Conservation (phyloP, 371 early-diverging fungal genomes). For the Syncephalastrum sp. region DNA sequence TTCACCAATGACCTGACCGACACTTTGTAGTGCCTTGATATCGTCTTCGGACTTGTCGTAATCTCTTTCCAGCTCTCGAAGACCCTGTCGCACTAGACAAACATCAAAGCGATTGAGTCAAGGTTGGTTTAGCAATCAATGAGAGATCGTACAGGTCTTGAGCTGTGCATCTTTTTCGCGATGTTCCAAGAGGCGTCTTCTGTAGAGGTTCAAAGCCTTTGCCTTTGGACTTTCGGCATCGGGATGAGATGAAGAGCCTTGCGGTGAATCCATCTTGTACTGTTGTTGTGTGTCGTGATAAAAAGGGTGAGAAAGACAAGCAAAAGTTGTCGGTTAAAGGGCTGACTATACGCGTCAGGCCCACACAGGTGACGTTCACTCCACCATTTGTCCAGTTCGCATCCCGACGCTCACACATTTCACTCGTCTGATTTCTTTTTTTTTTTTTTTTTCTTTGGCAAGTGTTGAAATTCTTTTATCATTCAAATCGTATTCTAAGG, state of each 20-base stretch:
- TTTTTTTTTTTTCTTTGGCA: no score
- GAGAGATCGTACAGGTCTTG: conserved; percentile 77
- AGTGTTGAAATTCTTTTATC: no score
- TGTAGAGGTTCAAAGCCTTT: conserved; percentile 83
- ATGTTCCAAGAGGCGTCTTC: conserved; percentile 88
- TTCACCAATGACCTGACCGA: conserved; percentile 99
- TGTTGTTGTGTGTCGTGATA: not conserved
- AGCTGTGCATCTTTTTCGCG: conserved; percentile 93
- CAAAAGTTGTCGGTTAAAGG: no score
- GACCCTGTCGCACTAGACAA: conserved; percentile 79
- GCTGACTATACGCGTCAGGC: no score
- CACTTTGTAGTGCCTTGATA: conserved; percentile 97
- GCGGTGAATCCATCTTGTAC: conserved; percentile 8
- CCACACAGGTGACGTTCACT: no score
- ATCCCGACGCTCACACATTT: no score
- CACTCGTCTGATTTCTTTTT: no score
- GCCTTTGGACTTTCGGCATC: conserved; percentile 41
- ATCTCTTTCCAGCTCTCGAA: conserved; percentile 81
- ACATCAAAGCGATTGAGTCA: conserved; percentile 2
- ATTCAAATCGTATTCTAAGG: no score
- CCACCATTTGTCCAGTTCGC: no score
- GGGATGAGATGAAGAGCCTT: conserved; percentile 33
- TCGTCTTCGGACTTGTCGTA: conserved; percentile 98
- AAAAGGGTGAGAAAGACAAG: not conserved
- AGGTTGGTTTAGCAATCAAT: not conserved